Percentiles rank a stretch among this genome's conserved stretches.
phyloP scores from a whole-genome alignment of 202 grass and related monocot species.

The Musa balbisiana region DNA sequence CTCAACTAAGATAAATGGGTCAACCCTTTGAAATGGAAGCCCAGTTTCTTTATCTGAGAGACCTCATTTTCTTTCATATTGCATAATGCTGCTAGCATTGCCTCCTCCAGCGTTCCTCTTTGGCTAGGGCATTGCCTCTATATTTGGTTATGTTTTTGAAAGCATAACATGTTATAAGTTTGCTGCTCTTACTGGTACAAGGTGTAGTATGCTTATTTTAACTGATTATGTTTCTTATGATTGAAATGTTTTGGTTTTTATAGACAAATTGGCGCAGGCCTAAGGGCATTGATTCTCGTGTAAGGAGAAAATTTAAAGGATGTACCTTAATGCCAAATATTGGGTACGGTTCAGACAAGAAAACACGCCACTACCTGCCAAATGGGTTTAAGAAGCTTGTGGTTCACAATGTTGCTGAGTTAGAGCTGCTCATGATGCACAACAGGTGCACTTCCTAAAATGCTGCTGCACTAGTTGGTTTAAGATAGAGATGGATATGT shows the following conservation, averaged over 20 bases:
- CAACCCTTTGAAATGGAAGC: too few relatives aligned
- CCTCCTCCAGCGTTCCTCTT: too few relatives aligned
- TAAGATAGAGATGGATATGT: neutral
- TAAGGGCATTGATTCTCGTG: conserved; percentile 18
- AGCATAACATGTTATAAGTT: too few relatives aligned
- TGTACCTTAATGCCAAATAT: conserved; percentile 19
- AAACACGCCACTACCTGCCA: conserved; percentile 9
- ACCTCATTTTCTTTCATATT: too few relatives aligned
- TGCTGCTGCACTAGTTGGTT: neutral
- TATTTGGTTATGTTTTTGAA: too few relatives aligned
- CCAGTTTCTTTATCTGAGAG: too few relatives aligned
- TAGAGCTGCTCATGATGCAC: conserved; percentile 18
- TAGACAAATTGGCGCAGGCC: conserved; percentile 13
- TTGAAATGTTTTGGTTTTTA: neutral
- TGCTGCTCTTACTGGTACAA: too few relatives aligned
- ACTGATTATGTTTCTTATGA: neutral
- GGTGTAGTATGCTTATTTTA: neutral
- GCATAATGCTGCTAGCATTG: too few relatives aligned
- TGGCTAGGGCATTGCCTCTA: too few relatives aligned
- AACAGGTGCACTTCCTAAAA: conserved; percentile 3
- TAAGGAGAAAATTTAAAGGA: conserved; percentile 7
- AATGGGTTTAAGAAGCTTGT: conserved; percentile 10
- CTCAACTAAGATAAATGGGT: too few relatives aligned
- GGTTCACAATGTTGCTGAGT: conserved; percentile 1
- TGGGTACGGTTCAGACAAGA: conserved; percentile 18